Evolutionary conservation across 106 monocot genomes (phyloP).

Genomic region (Alisma plantagoaquatica): DNA sequence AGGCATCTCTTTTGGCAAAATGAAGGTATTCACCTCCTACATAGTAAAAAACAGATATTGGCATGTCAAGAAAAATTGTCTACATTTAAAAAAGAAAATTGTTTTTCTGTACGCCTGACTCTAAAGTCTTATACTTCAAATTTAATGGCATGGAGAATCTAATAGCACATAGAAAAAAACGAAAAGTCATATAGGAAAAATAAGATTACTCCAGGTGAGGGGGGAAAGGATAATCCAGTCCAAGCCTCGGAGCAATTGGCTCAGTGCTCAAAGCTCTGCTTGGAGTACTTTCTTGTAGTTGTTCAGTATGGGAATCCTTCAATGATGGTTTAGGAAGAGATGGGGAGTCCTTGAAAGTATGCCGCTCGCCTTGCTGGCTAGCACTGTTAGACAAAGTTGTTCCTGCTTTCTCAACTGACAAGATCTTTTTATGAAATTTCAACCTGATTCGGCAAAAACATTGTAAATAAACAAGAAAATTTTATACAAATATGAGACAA

Average conservation of each 20-base stretch:
- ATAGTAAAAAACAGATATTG: too few relatives aligned
- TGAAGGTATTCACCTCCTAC: too few relatives aligned
- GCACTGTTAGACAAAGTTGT: slow-evolving; percentile 17
- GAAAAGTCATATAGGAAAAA: not conserved
- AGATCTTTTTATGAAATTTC: slow-evolving; percentile 74
- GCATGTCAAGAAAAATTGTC: too few relatives aligned
- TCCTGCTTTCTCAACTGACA: slow-evolving; percentile 55
- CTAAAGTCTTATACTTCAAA: too few relatives aligned
- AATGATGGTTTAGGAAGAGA: slow-evolving; percentile 1
- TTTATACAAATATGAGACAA: too few relatives aligned
- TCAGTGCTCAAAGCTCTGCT: slow-evolving; percentile 17
- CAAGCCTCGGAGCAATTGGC: slow-evolving; percentile 80
- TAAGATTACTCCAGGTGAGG: slow-evolving; percentile 83
- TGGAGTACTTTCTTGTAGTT: not conserved
- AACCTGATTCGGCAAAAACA: slow-evolving; percentile 28
- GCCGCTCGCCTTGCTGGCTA: slow-evolving; percentile 14
- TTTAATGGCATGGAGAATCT: not conserved
- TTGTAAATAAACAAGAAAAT: not conserved
- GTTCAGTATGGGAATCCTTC: slow-evolving; percentile 23
- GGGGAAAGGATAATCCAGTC: slow-evolving; percentile 93
- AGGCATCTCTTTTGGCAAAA: too few relatives aligned
- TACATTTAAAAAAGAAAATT: too few relatives aligned
- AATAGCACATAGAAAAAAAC: not conserved
- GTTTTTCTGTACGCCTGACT: too few relatives aligned
- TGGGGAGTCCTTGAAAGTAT: slow-evolving; percentile 9